These are phyloP conservation scores for Carpinus fangiana DNA, from an alignment of 306 rosid genomes.

Conservation along the genomic window DNA sequence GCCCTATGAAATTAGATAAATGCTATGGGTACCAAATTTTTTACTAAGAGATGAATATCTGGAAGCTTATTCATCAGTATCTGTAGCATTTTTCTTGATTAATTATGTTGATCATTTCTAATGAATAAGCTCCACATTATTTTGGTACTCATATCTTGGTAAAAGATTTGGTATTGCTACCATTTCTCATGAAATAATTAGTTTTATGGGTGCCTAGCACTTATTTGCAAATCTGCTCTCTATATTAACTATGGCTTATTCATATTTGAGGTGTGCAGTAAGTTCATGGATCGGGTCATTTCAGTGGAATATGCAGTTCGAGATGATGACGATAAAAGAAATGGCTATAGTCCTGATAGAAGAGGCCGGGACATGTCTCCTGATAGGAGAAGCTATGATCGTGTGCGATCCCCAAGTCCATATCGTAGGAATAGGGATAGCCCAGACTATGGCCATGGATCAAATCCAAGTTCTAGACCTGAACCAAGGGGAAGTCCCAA, in stretches of 20 bases:
- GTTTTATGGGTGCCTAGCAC: neutral
- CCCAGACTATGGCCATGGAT: conserved; percentile 77
- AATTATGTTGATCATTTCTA: no score
- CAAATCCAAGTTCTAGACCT: conserved; percentile 59
- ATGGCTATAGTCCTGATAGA: conserved; percentile 75
- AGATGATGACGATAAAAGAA: conserved; percentile 74
- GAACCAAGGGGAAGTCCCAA: conserved; percentile 70
- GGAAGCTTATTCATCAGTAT: no score
- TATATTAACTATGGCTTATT: conserved; percentile 16
- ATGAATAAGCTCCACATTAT: no score
- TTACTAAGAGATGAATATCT: no score
- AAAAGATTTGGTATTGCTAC: no score
- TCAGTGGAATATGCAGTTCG: conserved; percentile 82
- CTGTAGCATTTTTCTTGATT: no score
- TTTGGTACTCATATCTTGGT: no score
- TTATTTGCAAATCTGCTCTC: neutral
- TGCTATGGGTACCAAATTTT: no score
- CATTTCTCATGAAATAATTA: neutral
- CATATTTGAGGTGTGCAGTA: conserved; percentile 49
- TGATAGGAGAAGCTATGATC: conserved; percentile 64
- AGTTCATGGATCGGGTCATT: conserved; percentile 79
- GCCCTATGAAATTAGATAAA: neutral
- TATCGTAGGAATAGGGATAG: conserved; percentile 73
- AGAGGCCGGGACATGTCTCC: conserved; percentile 68
- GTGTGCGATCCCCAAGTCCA: conserved; percentile 76